Evolutionary conservation across 1,284 basidiomycete genomes (phyloP).

Genomic region (Rhodotorula sp.): DNA sequence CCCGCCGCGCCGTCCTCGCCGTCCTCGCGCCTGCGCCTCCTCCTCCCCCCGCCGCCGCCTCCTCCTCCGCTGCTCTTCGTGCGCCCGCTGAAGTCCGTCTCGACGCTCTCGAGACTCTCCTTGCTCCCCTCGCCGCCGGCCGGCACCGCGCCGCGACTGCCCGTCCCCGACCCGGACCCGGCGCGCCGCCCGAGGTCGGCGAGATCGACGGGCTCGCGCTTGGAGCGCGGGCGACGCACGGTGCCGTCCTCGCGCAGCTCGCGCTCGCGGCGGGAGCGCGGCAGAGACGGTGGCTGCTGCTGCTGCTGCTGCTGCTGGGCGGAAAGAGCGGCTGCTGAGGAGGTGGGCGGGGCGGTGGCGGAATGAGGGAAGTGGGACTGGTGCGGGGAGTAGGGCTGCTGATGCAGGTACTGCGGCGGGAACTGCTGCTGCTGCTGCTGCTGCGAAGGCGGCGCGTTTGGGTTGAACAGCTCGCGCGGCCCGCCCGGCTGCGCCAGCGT

Average conservation of each 20-base stretch:
- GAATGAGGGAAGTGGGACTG: too few species aligned
- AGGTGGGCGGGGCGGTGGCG: too few species aligned
- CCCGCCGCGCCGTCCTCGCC: constrained; percentile 14
- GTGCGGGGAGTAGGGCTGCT: too few species aligned
- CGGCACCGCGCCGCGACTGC: background rate
- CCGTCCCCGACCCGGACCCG: too few species aligned
- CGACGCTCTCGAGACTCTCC: constrained; percentile 36
- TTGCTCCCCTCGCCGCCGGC: constrained; percentile 20
- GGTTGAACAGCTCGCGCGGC: constrained; percentile 24
- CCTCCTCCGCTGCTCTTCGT: constrained; percentile 20
- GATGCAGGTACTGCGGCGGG: too few species aligned
- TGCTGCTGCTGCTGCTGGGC: background rate
- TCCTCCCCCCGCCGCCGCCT: constrained; percentile 6
- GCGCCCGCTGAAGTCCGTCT: constrained; percentile 24
- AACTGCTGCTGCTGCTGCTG: background rate
- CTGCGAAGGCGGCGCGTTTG: constrained; percentile 6
- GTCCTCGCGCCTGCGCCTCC: constrained; percentile 12
- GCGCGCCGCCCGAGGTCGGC: constrained; percentile 28
- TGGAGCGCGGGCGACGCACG: constrained; percentile 6
- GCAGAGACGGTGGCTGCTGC: background rate
- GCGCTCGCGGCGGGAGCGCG: background rate
- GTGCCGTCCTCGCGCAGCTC: background rate
- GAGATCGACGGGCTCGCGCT: constrained; percentile 35
- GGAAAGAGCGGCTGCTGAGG: too few species aligned
- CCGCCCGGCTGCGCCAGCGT: background rate